These are phyloP conservation scores for Rubia balearica DNA, from an alignment of 305 asterid genomes.

Conservation along the genomic window DNA sequence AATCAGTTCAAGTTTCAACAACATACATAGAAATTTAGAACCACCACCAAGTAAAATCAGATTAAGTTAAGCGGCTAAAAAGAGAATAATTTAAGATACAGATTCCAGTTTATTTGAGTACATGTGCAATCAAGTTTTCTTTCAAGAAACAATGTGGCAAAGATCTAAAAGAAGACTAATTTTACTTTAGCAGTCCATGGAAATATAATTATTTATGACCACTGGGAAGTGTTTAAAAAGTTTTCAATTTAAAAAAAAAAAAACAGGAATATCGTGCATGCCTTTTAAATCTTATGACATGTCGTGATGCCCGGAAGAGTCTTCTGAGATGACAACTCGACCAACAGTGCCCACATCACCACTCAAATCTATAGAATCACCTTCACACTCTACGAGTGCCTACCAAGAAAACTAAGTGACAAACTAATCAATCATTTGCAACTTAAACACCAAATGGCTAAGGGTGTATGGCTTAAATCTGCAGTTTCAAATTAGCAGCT, in stretches of 20 bases:
- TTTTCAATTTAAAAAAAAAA: slow-evolving; percentile 5
- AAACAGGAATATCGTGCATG: slow-evolving; percentile 22
- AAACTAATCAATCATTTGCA: slow-evolving; percentile 11
- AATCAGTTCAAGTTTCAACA: not conserved
- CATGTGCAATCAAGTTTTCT: not conserved
- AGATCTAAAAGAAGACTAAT: not conserved
- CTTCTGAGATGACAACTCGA: slow-evolving; percentile 57
- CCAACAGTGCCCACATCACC: slow-evolving; percentile 93
- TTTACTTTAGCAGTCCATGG: not conserved
- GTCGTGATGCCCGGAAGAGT: slow-evolving; percentile 47
- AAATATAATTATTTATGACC: not conserved
- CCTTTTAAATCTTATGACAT: slow-evolving; percentile 90
- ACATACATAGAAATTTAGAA: not conserved
- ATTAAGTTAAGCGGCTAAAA: not conserved
- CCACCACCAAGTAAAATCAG: not conserved
- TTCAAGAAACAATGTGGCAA: not conserved
- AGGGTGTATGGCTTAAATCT: not conserved
- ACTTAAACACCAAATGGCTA: not conserved
- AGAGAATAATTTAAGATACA: not conserved
- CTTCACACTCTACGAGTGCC: slow-evolving; percentile 95
- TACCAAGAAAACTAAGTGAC: slow-evolving; percentile 25
- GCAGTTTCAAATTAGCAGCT: not conserved
- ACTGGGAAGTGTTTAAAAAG: not conserved
- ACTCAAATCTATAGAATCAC: slow-evolving; percentile 85
- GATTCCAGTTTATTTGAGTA: not conserved